Conservation (phyloP, 352 stramenopile species). For the Phytopythium oedochilum region DNA sequence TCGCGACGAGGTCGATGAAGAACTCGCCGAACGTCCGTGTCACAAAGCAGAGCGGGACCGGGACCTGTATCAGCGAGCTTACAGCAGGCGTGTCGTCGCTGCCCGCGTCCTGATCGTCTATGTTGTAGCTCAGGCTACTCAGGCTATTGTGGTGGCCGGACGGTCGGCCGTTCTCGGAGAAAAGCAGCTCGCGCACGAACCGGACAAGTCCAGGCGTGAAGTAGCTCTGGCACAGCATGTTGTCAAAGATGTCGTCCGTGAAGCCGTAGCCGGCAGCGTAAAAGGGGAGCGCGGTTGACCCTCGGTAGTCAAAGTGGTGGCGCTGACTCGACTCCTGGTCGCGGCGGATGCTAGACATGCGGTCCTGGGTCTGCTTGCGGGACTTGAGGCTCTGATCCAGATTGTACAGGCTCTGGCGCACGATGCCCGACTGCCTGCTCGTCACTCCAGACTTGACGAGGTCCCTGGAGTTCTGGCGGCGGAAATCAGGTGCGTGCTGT, state of each 20-base stretch:
- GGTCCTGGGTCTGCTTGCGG: constrained; percentile 33
- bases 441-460: constrained; percentile 3
- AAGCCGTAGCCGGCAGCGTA: constrained; percentile 64
- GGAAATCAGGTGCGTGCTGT: not conserved
- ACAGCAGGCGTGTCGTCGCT: constrained; percentile 10
- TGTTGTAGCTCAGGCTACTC: not conserved
- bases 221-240: constrained; percentile 67
- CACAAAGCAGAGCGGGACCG: constrained; percentile 35
- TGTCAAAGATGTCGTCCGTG: constrained; percentile 65
- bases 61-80: constrained; percentile 53
- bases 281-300: constrained; percentile 44
- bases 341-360: constrained; percentile 30
- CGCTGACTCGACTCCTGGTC: constrained; percentile 36
- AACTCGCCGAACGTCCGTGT: constrained; percentile 45
- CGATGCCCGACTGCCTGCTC: not conserved
- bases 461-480: not conserved
- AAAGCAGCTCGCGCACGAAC: constrained; percentile 64
- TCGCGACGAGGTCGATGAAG: constrained; percentile 38
- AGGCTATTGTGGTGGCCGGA: not conserved
- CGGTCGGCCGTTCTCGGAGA: constrained; percentile 42
- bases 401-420: constrained; percentile 23
- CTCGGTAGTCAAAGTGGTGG: constrained; percentile 37
- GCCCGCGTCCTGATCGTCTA: not conserved
- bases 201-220: constrained; percentile 57
- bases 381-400: constrained; percentile 33